Conservation (phyloP, 2,329 filamentous ascomycete species). For the Dissoconium aciculare region DNA sequence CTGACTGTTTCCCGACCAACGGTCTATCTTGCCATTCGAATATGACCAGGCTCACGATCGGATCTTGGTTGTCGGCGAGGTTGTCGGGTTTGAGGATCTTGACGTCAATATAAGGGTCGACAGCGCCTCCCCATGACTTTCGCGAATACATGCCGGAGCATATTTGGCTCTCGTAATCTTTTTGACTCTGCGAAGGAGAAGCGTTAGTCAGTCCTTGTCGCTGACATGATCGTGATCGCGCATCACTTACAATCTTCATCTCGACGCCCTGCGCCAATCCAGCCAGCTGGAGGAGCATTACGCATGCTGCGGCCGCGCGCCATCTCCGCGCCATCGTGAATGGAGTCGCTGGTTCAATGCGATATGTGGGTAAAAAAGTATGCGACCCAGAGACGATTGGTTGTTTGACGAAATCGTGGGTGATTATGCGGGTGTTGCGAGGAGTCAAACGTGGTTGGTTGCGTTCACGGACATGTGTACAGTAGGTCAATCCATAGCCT, state of each 20-base stretch:
- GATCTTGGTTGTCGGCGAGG: constrained; percentile 46
- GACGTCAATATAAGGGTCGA: constrained; percentile 78
- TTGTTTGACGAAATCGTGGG: no score
- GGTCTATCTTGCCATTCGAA: constrained; percentile 87
- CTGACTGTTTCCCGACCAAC: constrained; percentile 55
- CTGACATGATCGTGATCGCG: no score
- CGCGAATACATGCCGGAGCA: constrained; percentile 91
- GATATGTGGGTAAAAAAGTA: no score
- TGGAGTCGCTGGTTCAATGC: constrained; percentile 3
- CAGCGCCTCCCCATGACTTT: constrained; percentile 70
- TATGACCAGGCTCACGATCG: constrained; percentile 68
- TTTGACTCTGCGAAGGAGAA: constrained; percentile 46
- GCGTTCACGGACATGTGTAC: no score
- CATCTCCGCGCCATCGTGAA: constrained; percentile 19
- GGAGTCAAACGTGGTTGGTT: no score
- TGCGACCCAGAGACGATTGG: no score
- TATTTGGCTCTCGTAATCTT: constrained; percentile 62
- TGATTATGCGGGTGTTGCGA: no score
- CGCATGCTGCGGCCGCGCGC: constrained; percentile 13
- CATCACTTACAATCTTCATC: constrained; percentile 19
- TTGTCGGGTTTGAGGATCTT: constrained; percentile 54
- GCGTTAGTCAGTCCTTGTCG: background rate
- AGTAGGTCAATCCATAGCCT: no score
- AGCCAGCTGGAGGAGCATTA: constrained; percentile 19
- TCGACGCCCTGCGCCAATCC: constrained; percentile 16